These are phyloP conservation scores for Colletotrichum camelliae DNA, from an alignment of 2,329 filamentous ascomycete genomes.

Conservation along the genomic window DNA sequence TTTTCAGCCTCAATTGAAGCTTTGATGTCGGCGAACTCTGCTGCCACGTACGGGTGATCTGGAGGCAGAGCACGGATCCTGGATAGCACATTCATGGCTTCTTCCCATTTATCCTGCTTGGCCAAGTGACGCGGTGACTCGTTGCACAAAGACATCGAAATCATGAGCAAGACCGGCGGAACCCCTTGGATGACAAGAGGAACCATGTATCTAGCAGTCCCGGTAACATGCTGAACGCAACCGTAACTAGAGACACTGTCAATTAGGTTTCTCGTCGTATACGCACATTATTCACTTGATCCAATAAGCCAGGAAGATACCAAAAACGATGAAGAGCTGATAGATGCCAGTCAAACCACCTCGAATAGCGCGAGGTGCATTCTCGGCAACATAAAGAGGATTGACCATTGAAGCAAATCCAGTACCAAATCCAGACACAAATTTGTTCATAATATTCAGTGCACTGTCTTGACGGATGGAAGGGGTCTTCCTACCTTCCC, in stretches of 20 bases:
- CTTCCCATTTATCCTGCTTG: conserved; percentile 38
- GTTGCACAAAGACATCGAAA: conserved; percentile 37
- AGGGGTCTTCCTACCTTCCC: conserved; percentile 40
- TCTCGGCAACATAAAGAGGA: conserved; percentile 64
- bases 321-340: conserved; percentile 56
- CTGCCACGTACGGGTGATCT: conserved; percentile 44
- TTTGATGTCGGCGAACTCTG: conserved; percentile 58
- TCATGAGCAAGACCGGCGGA: conserved; percentile 40
- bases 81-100: conserved; percentile 40
- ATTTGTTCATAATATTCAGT: conserved; percentile 54
- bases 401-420: conserved; percentile 57
- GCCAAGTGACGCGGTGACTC: conserved; percentile 43
- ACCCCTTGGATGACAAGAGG: conserved; percentile 48
- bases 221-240: conserved; percentile 27
- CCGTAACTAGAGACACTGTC: conserved; percentile 20
- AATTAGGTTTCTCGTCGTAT: not conserved
- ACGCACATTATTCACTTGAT: conserved; percentile 33
- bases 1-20: conserved; percentile 61
- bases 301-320: conserved; percentile 53
- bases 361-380: conserved; percentile 56
- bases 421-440: conserved; percentile 54
- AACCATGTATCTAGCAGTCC: conserved; percentile 27
- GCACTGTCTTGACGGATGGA: conserved; percentile 29
- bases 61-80: conserved; percentile 43
- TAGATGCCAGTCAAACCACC: conserved; percentile 56